Base-by-base conservation (phyloP, 2,329 filamentous ascomycete species). In the Pseudocercospora pini-densiflorae region DNA sequence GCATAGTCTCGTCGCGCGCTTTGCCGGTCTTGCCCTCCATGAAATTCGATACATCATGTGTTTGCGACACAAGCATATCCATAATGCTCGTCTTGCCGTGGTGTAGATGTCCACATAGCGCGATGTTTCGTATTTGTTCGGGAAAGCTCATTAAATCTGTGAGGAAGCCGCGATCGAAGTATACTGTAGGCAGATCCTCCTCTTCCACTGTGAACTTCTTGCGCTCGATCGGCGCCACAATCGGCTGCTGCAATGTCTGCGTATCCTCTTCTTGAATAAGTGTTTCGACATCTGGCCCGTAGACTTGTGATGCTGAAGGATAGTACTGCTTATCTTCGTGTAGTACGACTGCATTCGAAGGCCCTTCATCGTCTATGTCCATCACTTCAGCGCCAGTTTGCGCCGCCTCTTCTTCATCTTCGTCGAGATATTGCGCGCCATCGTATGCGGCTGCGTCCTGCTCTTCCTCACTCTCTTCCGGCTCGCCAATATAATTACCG, bases 281-380 rank as follows among this genome's bases (percentile, higher is more conserved):
- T 1, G 94, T 95, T 81, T 99, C 95, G 74, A 99, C 95, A 81
- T 95, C 94, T 73, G 89, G 87, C 61, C 95, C 95, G 78, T 98
- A 99, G 49, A 97, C 90, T 79, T 99, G 95, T 77, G 94, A 90
- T 64, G 95, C 95, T n/a, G 94, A 97, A 31, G 95, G 95, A 78
- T 99, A 99, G 81, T 99, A 99, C 79, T 98, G 95, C 80, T 99
- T 99, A 82, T 99, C 95, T 84, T 99, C 95, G 81, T 99, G 95
- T 54, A 99, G 87, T 65, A 99, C 87, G n/a, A 99, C 93, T 60
- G 95, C 94, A 79, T 98, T 99, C 5, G 94, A 97, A 3, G 94
- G 92, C 14, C 92, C 93, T 58, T 94, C 90, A 79, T 93, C 88
- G 77, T 98, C 94, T 51, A 98, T 83, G 75, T 98, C 92, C 94